Evolutionary conservation across 1,139 yeast species (phyloP), one percentile per base, ranked within the genome.

Genomic region (Zygoascus hellenicus): DNA sequence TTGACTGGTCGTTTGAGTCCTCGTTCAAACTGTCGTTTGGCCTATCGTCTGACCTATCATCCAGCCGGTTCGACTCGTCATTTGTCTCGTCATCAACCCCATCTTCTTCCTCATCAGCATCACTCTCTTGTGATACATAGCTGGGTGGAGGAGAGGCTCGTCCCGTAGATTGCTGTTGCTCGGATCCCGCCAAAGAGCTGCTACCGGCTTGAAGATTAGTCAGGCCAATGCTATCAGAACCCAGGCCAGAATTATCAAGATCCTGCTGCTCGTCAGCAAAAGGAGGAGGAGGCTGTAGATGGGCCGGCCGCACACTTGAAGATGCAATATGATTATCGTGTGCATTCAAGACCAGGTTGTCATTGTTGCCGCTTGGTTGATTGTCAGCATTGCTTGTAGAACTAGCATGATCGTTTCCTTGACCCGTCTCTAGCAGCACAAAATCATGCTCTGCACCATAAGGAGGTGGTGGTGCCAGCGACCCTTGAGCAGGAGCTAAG

Each of bases 381-480:
- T 36, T 36, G 28, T 17, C 38, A 19, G 19, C 15, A 36, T 14
- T 28, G 15, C 22, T 14, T 9, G 43, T 29, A 1, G 46, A 43
- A 29, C 28, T 38, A 15, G 31, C 36, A 35, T 43, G 29, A 26
- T 31, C 37, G 6, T 41, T 31, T n/a, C 34, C 35, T 10, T 15
- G 22, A 14, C 48, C 61, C 9, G 63, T 51, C 46, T 69, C 73
- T 13, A 69, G 55, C 39, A 69, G 54, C 16, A 70, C 67, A 30
- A 68, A 67, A 44, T 68, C 72, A 9, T 67, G 69, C 49, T 74
- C 77, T 26, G 71, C 69, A 31, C 81, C 80, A 56, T 83, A 83
- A 1, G 85, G 75, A 0, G 92, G 92, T 1, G 92, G 92, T 2
- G 88, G 83, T 2, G 88, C 88, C 51, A 83, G 73, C 1, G 78